Percentiles rank a stretch among this genome's conserved stretches.
Evolutionary conservation across 2,329 filamentous ascomycete species (phyloP).

Genomic region (Xylariaceae sp.): DNA sequence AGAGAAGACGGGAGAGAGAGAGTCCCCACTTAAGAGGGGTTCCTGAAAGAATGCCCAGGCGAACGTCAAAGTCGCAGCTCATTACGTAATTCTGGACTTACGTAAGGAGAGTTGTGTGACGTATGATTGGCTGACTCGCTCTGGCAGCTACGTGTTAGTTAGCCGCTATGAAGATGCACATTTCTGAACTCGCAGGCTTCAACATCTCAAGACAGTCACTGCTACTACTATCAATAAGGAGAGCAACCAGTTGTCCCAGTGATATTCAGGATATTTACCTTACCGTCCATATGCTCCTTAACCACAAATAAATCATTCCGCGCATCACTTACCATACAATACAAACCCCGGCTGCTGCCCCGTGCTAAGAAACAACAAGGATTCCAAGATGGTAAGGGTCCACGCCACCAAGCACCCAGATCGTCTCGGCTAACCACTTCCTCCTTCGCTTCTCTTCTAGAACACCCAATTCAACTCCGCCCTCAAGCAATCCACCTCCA

Average conservation of each 20-base stretch:
- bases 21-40: too few species aligned
- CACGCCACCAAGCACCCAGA: not conserved
- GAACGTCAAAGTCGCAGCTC: not conserved
- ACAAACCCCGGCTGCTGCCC: too few species aligned
- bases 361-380: too few species aligned
- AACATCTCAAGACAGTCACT: too few species aligned
- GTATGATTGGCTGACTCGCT: not conserved
- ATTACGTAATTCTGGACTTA: not conserved
- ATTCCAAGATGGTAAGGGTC: not conserved
- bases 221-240: too few species aligned
- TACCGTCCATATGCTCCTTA: not conserved
- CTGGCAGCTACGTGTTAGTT: not conserved
- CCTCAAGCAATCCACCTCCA: slow-evolving; percentile 74
- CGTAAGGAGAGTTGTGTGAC: not conserved
- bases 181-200: not conserved
- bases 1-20: too few species aligned
- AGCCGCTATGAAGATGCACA: not conserved
- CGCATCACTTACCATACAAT: not conserved
- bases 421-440: not conserved
- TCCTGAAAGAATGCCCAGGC: too few species aligned
- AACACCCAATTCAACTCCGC: slow-evolving; percentile 84
- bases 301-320: not conserved
- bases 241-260: not conserved
- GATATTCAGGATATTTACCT: not conserved
- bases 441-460: slow-evolving; percentile 36